phyloP scores from a whole-genome alignment of 306 rosid species.

The Lablab purpureus region DNA sequence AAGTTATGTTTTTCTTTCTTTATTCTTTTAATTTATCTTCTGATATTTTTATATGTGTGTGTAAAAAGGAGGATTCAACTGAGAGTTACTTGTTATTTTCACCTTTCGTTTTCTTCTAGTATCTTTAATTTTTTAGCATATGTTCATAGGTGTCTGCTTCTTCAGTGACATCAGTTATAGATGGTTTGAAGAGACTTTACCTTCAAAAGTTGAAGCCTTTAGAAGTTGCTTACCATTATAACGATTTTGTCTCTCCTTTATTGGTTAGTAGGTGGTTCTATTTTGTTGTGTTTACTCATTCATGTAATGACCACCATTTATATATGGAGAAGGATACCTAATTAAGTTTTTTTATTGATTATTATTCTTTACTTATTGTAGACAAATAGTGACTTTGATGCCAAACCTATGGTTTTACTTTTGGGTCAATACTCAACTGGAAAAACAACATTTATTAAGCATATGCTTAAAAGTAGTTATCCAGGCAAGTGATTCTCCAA shows the following conservation, averaged over 20 bases:
- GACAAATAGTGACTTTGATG: slow-evolving; percentile 97
- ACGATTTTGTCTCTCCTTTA: slow-evolving; percentile 86
- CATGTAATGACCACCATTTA: not conserved
- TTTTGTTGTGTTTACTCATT: not conserved
- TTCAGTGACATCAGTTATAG: slow-evolving; percentile 83
- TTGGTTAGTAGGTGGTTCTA: slow-evolving; percentile 58
- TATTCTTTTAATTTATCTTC: not conserved
- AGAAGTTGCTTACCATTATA: slow-evolving; percentile 77
- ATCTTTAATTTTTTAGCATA: too few species aligned
- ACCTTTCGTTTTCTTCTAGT: too few species aligned
- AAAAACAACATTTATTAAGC: slow-evolving; percentile 95
- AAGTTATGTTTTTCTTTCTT: not conserved
- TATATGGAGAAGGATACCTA: slow-evolving; percentile 5
- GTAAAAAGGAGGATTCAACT: too few species aligned
- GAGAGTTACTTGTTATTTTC: too few species aligned
- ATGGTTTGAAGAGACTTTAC: slow-evolving; percentile 89
- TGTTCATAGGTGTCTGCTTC: slow-evolving; percentile 67
- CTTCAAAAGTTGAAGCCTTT: slow-evolving; percentile 93
- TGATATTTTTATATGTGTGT: too few species aligned
- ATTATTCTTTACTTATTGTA: slow-evolving; percentile 46
- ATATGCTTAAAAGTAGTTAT: slow-evolving; percentile 79
- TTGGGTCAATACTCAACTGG: slow-evolving; percentile 99
- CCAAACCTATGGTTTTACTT: slow-evolving; percentile 97
- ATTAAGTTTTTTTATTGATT: slow-evolving; percentile 20
- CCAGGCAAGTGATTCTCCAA: slow-evolving; percentile 71